Evolutionary conservation across 257 asterid genomes (phyloP).

Genomic region (Hygrophila difformis): DNA sequence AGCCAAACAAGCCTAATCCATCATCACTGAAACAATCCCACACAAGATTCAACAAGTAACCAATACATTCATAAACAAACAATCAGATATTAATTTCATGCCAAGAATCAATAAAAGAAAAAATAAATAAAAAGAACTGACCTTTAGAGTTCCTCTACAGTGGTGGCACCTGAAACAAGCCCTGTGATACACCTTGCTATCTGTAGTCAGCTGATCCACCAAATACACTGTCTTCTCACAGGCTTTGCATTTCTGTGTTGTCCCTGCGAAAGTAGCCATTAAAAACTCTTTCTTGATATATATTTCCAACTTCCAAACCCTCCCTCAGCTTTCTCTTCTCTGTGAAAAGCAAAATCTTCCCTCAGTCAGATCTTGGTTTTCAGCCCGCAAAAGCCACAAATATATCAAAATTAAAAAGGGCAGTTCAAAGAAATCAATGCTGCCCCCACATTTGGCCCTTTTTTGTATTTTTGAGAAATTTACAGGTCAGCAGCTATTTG

Average conservation of each 20-base stretch:
- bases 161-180: constrained; percentile 77
- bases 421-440: constrained; percentile 8
- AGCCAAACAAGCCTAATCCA: no score
- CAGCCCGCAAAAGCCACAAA: no score
- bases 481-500: constrained; percentile 33
- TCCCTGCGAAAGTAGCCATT: constrained; percentile 57
- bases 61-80: not conserved
- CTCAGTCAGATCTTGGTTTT: constrained; percentile 20
- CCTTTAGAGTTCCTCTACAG: constrained; percentile 76
- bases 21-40: no score
- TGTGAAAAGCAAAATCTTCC: not conserved
- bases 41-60: no score
- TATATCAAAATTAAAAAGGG: not conserved
- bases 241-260: constrained; percentile 64
- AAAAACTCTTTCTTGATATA: not conserved
- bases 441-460: not conserved
- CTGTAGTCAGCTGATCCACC: constrained; percentile 62
- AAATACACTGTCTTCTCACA: constrained; percentile 69
- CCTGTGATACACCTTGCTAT: constrained; percentile 57
- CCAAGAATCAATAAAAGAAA: not conserved
- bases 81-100: no score
- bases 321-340: no score
- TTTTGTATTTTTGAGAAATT: constrained; percentile 8
- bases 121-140: constrained; percentile 4
- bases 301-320: no score